A percentile compares a stretch with the other conserved stretches of the same genome.
Conservation (phyloP, 169 alveolate species). For the Plasmodium vivax region DNA sequence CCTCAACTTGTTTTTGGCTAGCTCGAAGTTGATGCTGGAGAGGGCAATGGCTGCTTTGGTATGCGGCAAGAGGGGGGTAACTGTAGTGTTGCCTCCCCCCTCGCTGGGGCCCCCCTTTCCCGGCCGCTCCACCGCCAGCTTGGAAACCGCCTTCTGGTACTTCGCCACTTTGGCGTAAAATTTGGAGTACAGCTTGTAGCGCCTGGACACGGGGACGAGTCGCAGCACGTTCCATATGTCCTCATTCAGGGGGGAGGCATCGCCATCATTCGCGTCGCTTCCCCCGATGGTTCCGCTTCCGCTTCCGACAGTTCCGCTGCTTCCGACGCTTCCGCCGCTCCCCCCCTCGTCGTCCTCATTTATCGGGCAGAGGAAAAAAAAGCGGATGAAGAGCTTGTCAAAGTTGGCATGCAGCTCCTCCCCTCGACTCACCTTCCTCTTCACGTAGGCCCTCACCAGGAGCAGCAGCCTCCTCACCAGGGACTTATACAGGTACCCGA, state of each 20-base stretch:
- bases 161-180: conserved; percentile 26
- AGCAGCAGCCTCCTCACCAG: background rate
- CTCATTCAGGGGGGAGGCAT: background rate
- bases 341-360: conserved; percentile 20
- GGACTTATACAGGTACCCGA: conserved; percentile 11
- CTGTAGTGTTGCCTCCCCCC: background rate
- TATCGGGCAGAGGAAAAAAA: conserved; percentile 8
- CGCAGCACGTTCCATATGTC: conserved; percentile 26
- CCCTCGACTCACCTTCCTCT: background rate
- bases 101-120: background rate
- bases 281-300: background rate
- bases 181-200: conserved; percentile 36
- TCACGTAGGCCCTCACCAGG: conserved; percentile 1
- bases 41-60: background rate
- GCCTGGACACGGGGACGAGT: conserved; percentile 25
- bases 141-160: background rate
- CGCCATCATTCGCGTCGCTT: background rate
- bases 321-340: background rate
- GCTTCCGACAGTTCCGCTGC: background rate
- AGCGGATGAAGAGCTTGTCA: conserved; percentile 11
- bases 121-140: background rate
- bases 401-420: conserved; percentile 11
- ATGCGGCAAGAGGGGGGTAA: background rate
- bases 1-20: conserved; percentile 15
- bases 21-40: conserved; percentile 27